phyloP scores from a whole-genome alignment of 768 basidiomycete genomes.

The Floccularia luteovirens region DNA sequence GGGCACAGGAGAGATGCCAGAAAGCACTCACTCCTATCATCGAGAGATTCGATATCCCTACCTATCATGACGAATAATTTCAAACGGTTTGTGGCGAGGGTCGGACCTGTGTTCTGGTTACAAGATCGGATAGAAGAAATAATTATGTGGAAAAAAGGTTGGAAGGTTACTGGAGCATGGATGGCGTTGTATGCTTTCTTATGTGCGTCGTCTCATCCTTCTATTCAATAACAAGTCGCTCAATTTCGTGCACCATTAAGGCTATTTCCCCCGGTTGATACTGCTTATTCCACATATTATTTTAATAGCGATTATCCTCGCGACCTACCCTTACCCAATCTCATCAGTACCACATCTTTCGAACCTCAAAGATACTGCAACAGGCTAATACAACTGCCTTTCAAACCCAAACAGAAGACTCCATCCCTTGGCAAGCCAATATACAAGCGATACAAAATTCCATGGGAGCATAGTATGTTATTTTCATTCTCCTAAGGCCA shows the following conservation, averaged over 20 bases:
- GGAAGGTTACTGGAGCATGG: constrained; percentile 67
- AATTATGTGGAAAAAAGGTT: constrained; percentile 72
- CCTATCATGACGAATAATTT: constrained; percentile 77
- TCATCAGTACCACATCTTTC: too few relatives aligned
- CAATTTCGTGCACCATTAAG: constrained; percentile 24
- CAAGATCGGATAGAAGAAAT: constrained; percentile 86
- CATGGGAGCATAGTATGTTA: constrained; percentile 72
- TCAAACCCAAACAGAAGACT: constrained; percentile 45
- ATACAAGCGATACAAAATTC: constrained; percentile 87
- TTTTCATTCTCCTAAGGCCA: neutral
- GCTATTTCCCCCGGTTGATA: constrained; percentile 68
- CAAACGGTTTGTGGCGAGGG: constrained; percentile 66
- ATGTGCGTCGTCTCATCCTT: constrained; percentile 44
- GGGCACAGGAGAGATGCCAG: too few relatives aligned
- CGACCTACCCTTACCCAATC: constrained; percentile 46
- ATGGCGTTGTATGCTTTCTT: constrained; percentile 72
- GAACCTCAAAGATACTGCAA: too few relatives aligned
- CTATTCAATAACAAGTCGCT: constrained; percentile 1
- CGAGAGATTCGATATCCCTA: constrained; percentile 65
- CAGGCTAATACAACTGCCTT: constrained; percentile 21
- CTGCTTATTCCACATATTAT: constrained; percentile 61
- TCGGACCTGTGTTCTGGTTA: constrained; percentile 83
- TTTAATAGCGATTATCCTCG: constrained; percentile 59
- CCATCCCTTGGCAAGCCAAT: constrained; percentile 79
- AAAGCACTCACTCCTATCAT: constrained; percentile 38